Conservation (phyloP, 495 filamentous ascomycete genomes). For the Tuber brumale region DNA sequence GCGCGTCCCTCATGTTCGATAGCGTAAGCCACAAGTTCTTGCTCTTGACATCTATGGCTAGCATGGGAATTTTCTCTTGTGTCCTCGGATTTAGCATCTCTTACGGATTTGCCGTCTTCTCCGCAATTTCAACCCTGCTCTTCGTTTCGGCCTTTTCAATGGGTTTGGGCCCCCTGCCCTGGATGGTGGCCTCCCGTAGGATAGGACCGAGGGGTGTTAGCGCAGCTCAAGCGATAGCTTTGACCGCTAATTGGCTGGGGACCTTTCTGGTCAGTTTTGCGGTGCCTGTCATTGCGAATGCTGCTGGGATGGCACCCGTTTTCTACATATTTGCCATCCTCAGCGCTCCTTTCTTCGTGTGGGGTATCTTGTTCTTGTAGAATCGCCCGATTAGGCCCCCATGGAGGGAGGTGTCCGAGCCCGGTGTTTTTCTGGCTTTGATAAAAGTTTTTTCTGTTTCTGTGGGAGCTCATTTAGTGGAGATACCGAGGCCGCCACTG, state of each 20-base stretch:
- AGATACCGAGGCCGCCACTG: too few species aligned
- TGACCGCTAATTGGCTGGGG: conserved; percentile 81
- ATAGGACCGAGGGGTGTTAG: conserved; percentile 84
- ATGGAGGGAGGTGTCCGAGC: too few species aligned
- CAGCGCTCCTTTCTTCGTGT: not conserved
- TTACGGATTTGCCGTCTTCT: conserved; percentile 60
- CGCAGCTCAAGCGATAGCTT: conserved; percentile 73
- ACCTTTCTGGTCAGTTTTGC: conserved; percentile 65
- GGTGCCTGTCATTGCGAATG: conserved; percentile 29
- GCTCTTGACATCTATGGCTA: conserved; percentile 68
- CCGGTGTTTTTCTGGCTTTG: too few species aligned
- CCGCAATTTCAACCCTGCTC: conserved; percentile 68
- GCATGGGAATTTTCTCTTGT: conserved; percentile 70
- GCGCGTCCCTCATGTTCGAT: conserved; percentile 76
- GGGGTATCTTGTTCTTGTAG: conserved; percentile 1
- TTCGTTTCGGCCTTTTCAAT: too few species aligned
- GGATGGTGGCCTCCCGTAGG: conserved; percentile 83
- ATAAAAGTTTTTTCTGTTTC: too few species aligned
- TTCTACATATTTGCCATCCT: conserved; percentile 19
- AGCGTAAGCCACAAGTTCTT: conserved; percentile 77
- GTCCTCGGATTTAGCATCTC: conserved; percentile 70
- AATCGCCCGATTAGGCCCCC: too few species aligned
- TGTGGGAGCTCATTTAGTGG: too few species aligned
- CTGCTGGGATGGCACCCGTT: conserved; percentile 16
- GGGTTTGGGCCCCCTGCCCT: too few species aligned